Base-by-base conservation (phyloP, 148 eudicot species). In the Vaccinium corymbosum region DNA sequence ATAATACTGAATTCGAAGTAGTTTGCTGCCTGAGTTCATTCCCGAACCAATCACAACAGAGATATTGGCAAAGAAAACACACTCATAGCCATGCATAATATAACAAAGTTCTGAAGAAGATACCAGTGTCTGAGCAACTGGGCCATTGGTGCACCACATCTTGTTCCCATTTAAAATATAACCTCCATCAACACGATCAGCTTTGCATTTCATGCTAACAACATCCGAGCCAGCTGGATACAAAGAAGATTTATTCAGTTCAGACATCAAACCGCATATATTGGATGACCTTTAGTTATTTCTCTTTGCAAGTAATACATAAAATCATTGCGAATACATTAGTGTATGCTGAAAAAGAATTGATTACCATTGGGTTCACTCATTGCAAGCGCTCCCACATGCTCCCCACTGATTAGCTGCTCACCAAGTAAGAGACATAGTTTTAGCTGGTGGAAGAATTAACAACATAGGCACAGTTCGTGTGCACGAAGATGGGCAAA, bases 141-240 rank as follows among this genome's bases (percentile, higher is more conserved):
- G 98, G 84, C 99, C 99, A 92, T 97, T 97, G 29, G 98, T 97
- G 90, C 99, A 97, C 99, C 99, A 97, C 99, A 97, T 97, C 88
- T 97, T 97, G 89, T 97, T 97, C 84, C 99, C 99, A 73, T 95
- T 97, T 72, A 97, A 81, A 86, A 93, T 53, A 84, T 95, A 97
- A 83, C 98, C 99, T 51, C 96, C 98, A 80, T 95, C 94, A 88
- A 88, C 92, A 83, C 85, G 91, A 66, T 95, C 98, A 88, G 99
- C 99, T 91, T 87, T 97, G 89, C 99, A 97, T 84, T 95, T 97
- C 99, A 97, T 97, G 92, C 99, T 92, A 79, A 97, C 96, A 84
- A 97, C 99, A 92, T 97, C 99, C 1, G 99, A 97, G 80, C 99
- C 99, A 89, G 99, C 99, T 97, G 92, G 80, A 81, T 48, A 68